These are phyloP conservation scores for Mucuna pruriens DNA, from an alignment of 306 rosid genomes.

Conservation along the genomic window DNA sequence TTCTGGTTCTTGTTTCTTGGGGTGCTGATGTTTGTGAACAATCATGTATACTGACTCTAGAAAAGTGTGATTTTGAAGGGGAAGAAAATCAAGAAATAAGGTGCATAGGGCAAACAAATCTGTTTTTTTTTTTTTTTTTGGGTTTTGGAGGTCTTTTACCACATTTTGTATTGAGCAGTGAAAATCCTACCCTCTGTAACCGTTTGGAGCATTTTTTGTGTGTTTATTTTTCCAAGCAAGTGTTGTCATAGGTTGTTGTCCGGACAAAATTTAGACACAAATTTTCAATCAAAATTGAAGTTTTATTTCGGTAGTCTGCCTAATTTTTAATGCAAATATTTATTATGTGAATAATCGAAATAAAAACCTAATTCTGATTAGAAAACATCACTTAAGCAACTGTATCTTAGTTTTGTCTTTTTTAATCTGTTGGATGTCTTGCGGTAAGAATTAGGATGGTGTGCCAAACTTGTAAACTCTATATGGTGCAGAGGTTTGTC, in stretches of 20 bases:
- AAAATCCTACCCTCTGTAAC: not conserved
- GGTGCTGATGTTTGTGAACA: not conserved
- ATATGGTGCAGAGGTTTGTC: conserved; percentile 8
- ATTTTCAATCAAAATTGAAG: too few species aligned
- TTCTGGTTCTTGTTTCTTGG: conserved; percentile 1
- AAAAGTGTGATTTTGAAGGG: not conserved
- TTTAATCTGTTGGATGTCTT: conserved; percentile 7
- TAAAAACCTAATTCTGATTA: too few species aligned
- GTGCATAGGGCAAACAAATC: not conserved
- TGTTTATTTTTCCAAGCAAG: conserved; percentile 7
- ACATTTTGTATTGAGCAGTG: conserved; percentile 18
- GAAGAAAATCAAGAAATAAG: not conserved
- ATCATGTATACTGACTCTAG: not conserved
- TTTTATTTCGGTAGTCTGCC: too few species aligned
- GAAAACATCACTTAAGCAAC: too few species aligned
- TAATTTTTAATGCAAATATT: too few species aligned
- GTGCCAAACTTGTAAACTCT: not conserved
- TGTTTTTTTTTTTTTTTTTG: too few species aligned
- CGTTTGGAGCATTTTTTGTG: not conserved
- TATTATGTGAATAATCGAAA: too few species aligned
- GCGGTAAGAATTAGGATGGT: not conserved
- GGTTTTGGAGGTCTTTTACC: not conserved
- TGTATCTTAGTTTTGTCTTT: too few species aligned
- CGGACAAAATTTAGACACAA: too few species aligned
- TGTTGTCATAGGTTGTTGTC: not conserved